These are phyloP conservation scores for Mallotus japonicus DNA, from an alignment of 441 rosid genomes.

Conservation along the genomic window DNA sequence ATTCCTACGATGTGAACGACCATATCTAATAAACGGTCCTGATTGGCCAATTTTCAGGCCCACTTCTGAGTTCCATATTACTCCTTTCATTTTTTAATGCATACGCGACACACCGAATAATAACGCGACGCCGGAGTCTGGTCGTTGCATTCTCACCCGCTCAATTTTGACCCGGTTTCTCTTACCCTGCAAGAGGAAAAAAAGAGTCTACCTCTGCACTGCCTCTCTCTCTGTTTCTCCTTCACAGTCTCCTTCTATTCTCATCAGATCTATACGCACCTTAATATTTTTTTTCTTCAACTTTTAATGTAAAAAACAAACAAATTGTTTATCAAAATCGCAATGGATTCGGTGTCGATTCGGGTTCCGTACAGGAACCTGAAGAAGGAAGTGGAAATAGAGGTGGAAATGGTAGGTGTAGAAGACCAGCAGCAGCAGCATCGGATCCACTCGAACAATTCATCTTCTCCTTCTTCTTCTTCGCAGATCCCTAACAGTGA, in stretches of 20 bases:
- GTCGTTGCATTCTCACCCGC: background rate
- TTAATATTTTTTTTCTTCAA: too few species aligned
- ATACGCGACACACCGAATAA: background rate
- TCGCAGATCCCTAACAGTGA: conserved; percentile 24
- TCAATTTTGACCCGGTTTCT: background rate
- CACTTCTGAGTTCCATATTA: too few species aligned
- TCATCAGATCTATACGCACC: too few species aligned
- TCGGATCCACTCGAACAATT: conserved; percentile 34
- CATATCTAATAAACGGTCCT: background rate
- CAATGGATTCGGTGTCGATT: conserved; percentile 51
- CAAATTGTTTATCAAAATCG: too few species aligned
- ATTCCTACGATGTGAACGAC: too few species aligned
- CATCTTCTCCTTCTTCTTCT: conserved; percentile 32
- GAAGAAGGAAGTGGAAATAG: conserved; percentile 53
- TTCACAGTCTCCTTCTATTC: too few species aligned
- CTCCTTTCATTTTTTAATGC: background rate
- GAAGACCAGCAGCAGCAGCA: conserved; percentile 27
- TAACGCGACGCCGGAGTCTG: background rate
- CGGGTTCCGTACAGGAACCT: conserved; percentile 76
- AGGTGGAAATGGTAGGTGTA: conserved; percentile 58
- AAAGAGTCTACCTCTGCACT: too few species aligned
- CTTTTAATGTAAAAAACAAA: too few species aligned
- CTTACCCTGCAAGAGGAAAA: too few species aligned
- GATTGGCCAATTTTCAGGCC: background rate
- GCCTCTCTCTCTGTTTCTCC: too few species aligned